Conservation (phyloP, 345 rosid species). For the Barbarea vulgaris region DNA sequence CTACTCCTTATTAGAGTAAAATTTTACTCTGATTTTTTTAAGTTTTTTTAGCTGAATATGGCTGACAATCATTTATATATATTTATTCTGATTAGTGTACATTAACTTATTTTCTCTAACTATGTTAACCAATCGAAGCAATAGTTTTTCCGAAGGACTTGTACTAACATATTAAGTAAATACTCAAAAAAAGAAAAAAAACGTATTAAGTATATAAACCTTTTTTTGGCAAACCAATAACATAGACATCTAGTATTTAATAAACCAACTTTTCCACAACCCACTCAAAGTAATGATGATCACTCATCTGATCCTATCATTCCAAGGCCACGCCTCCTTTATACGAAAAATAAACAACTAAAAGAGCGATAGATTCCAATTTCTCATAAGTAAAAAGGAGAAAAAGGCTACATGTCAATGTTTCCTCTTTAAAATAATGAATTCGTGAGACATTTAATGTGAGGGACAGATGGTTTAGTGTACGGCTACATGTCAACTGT, state of each 20-base stretch:
- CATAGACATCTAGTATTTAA: neutral
- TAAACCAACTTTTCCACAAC: neutral
- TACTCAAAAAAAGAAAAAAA: too few species aligned
- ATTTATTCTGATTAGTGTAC: too few species aligned
- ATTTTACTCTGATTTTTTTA: too few species aligned
- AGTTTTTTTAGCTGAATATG: too few species aligned
- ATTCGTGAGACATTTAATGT: neutral
- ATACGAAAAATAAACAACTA: neutral
- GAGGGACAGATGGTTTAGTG: neutral
- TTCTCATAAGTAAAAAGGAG: neutral
- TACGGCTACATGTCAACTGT: neutral
- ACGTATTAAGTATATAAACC: neutral
- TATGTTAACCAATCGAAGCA: too few species aligned
- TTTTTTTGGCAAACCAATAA: neutral
- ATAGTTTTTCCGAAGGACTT: neutral
- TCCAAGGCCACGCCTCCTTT: conserved; percentile 6
- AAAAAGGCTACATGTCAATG: neutral
- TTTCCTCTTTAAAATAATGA: neutral
- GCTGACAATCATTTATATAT: too few species aligned
- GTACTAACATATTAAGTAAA: neutral
- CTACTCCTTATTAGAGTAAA: too few species aligned
- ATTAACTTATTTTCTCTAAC: too few species aligned
- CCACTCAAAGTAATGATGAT: conserved; percentile 17
- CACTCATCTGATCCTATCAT: neutral
- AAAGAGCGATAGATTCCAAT: neutral